Conservation (phyloP, 495 filamentous ascomycete genomes). For the Hyaloscypha bicolor region DNA sequence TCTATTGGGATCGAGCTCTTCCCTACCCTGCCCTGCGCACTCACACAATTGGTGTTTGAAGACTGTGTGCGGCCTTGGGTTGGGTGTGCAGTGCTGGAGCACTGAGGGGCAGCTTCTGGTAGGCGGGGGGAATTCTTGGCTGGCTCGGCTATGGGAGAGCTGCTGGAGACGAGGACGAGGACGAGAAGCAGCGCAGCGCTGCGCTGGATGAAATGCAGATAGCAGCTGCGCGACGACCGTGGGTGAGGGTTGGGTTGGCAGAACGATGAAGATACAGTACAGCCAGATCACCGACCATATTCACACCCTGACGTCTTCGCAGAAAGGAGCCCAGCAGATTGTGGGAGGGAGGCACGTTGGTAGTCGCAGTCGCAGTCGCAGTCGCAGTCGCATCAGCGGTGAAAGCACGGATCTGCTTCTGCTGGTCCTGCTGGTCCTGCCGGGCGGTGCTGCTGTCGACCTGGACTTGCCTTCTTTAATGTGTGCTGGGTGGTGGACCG, state of each 20-base stretch:
- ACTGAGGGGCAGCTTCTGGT: constrained; percentile 4
- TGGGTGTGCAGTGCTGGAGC: not conserved
- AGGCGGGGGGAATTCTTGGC: constrained; percentile 5
- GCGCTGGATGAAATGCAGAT: not conserved
- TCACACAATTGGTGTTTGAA: constrained; percentile 32
- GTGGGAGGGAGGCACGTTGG: not conserved
- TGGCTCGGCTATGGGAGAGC: constrained; percentile 1
- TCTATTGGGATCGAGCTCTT: constrained; percentile 23
- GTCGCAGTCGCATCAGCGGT: constrained; percentile 19
- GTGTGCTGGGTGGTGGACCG: not conserved
- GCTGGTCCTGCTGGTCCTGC: not conserved
- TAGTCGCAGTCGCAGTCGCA: not conserved
- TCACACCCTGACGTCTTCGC: not conserved
- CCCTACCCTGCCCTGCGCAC: constrained; percentile 24
- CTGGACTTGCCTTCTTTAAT: not conserved
- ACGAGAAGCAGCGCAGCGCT: no score
- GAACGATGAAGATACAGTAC: not conserved
- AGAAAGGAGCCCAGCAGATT: no score
- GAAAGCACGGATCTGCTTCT: constrained; percentile 9
- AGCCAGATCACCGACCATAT: not conserved
- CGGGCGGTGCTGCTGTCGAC: not conserved
- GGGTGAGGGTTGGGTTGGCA: not conserved
- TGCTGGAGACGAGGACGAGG: not conserved
- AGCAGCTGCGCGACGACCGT: not conserved
- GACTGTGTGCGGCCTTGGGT: constrained; percentile 5